A percentile compares a stretch with the other conserved stretches of the same genome.
phyloP scores from a whole-genome alignment of 2,329 filamentous ascomycete genomes.

The Rhynchosporium secalis region DNA sequence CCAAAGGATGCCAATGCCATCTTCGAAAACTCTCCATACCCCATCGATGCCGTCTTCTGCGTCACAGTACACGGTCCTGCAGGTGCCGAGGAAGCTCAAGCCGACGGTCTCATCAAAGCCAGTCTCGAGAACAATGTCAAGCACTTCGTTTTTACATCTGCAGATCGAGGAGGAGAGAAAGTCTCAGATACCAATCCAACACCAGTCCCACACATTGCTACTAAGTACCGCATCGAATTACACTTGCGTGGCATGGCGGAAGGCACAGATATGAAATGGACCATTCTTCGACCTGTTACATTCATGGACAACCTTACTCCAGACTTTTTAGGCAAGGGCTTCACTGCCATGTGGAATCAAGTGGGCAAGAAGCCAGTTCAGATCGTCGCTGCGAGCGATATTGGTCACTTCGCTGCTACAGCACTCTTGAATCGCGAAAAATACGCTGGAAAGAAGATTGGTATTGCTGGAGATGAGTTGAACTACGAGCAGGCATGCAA shows the following conservation, averaged over 20 bases:
- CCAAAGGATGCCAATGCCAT: slow-evolving; percentile 49
- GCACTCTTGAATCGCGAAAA: slow-evolving; percentile 44
- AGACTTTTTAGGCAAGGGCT: slow-evolving; percentile 32
- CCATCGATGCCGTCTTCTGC: slow-evolving; percentile 56
- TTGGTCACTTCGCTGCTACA: slow-evolving; percentile 49
- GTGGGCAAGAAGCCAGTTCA: slow-evolving; percentile 42
- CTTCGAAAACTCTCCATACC: slow-evolving; percentile 46
- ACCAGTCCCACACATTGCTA: slow-evolving; percentile 60
- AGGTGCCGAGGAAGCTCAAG: slow-evolving; percentile 52
- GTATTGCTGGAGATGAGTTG: slow-evolving; percentile 49
- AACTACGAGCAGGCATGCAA: slow-evolving; percentile 40
- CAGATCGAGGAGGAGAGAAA: slow-evolving; percentile 59
- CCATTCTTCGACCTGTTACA: slow-evolving; percentile 55
- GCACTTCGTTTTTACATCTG: slow-evolving; percentile 63
- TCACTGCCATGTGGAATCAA: slow-evolving; percentile 34
- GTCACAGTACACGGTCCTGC: slow-evolving; percentile 42
- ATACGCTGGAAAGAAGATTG: slow-evolving; percentile 44
- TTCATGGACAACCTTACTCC: slow-evolving; percentile 53
- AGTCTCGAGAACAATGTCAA: slow-evolving; percentile 54
- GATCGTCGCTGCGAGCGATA: slow-evolving; percentile 46
- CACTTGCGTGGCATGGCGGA: slow-evolving; percentile 49
- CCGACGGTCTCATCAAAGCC: slow-evolving; percentile 58
- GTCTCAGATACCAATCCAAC: slow-evolving; percentile 54
- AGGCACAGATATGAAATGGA: slow-evolving; percentile 51
- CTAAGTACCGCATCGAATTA: slow-evolving; percentile 62